Conservation (phyloP, 2,329 filamentous ascomycete species). For the Epichloe festucae region DNA sequence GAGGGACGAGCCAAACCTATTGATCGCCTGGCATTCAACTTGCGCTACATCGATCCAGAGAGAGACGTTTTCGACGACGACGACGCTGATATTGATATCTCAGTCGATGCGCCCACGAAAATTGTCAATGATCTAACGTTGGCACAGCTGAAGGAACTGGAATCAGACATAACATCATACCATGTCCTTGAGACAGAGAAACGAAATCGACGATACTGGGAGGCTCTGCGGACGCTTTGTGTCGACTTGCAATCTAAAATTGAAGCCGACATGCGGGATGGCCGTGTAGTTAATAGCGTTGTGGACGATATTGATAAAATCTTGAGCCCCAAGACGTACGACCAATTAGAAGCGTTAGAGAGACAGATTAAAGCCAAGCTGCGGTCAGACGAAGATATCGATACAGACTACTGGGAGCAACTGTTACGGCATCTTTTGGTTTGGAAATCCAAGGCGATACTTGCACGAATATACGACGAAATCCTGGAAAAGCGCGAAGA, state of each 20-base stretch:
- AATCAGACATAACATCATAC: constrained; percentile 72
- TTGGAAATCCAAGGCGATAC: constrained; percentile 82
- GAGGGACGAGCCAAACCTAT: constrained; percentile 85
- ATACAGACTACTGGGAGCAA: constrained; percentile 96
- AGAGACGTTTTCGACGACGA: constrained; percentile 79
- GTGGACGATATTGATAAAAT: constrained; percentile 80
- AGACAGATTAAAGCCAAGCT: constrained; percentile 78
- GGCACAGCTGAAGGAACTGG: constrained; percentile 58
- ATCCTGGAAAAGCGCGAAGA: constrained; percentile 31
- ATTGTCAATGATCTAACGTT: constrained; percentile 62
- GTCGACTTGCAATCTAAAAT: constrained; percentile 59
- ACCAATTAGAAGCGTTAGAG: constrained; percentile 78
- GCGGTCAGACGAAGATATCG: constrained; percentile 78
- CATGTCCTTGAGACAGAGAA: constrained; percentile 65
- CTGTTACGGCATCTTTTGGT: constrained; percentile 71
- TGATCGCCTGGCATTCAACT: constrained; percentile 82
- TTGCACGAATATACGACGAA: constrained; percentile 64
- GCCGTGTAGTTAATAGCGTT: constrained; percentile 68
- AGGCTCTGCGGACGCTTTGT: constrained; percentile 76
- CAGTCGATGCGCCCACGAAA: constrained; percentile 67
- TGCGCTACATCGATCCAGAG: constrained; percentile 77
- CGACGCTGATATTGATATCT: constrained; percentile 57
- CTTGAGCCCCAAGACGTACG: constrained; percentile 69
- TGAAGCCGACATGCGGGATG: constrained; percentile 47
- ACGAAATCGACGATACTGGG: constrained; percentile 82